Evolutionary conservation across 495 filamentous ascomycete species (phyloP), one percentile per base, ranked within the genome.

Genomic region (Hypoxylon lenormandii): DNA sequence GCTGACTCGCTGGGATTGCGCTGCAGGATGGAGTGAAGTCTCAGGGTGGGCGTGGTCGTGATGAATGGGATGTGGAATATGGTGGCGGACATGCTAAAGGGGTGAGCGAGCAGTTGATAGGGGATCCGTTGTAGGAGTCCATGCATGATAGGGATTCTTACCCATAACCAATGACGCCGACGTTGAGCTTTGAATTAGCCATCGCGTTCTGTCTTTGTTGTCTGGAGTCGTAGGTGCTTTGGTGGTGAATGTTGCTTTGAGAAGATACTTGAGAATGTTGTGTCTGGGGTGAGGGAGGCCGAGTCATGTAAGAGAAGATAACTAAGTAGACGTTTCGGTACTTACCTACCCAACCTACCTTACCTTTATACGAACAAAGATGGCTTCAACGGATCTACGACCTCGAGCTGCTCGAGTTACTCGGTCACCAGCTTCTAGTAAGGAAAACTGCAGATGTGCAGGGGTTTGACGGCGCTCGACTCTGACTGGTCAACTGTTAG

Each of bases 61-160:
- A 97, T 89, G 79, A 95, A 91, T 60, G 93, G 93, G 77, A 97
- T 94, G 79, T 96, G 93, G 81, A 96, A 96, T 79, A 90, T 79
- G 72, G 94, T 94, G 69, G 93, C 92, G 43, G 92, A 94, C 79
- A 94, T 81, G 74, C 92, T 86, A 51, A 33, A 33, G 10, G 26
- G 12, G 18, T 68, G 37, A 70, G 71, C 50, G 2, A 65, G 64
- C 66, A 21, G 4, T 33, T 33, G n/a, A n/a, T n/a, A 53, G 13
- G n/a, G 15, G 19, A 46, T 4, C 26, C 50, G 38, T 38, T 45
- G 1, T 50, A 21, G 23, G 40, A 12, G 13, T 18, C 3, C 4
- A 5, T 18, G 42, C 15, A 1, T 7, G 28, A 51, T 4, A 43
- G 46, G n/a, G 16, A 6, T 45, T 57, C 80, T 72, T 77, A 81